phyloP scores from a whole-genome alignment of 805 yeast species.

The Metschnikowia koreensis region DNA sequence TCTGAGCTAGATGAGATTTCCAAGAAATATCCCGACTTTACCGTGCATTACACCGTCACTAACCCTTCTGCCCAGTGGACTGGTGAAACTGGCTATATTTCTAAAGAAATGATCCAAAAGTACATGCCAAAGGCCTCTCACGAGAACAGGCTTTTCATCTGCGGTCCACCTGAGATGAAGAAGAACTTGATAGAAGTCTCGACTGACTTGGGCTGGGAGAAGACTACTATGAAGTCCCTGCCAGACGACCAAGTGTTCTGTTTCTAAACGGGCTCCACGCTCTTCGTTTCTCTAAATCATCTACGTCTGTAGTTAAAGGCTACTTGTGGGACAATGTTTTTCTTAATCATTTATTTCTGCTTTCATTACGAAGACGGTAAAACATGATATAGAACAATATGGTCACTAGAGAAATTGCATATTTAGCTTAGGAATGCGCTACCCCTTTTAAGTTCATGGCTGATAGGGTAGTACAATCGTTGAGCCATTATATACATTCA shows the following conservation, averaged over 20 bases:
- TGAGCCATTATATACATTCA: background rate
- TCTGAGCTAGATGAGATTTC: slow-evolving; percentile 72
- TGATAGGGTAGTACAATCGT: background rate
- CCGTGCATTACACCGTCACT: slow-evolving; percentile 57
- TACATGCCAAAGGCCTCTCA: slow-evolving; percentile 50
- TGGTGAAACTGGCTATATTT: slow-evolving; percentile 59
- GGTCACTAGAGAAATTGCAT: background rate
- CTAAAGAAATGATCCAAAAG: slow-evolving; percentile 53
- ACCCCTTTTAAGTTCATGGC: background rate
- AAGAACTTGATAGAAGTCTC: slow-evolving; percentile 48
- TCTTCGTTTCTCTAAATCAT: background rate
- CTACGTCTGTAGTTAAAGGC: slow-evolving; percentile 1
- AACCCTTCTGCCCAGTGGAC: slow-evolving; percentile 52
- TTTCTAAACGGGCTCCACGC: slow-evolving; percentile 30
- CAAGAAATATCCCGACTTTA: slow-evolving; percentile 58
- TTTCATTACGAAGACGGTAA: background rate
- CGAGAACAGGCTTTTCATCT: slow-evolving; percentile 59
- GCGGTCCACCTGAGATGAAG: slow-evolving; percentile 77
- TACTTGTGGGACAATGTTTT: background rate
- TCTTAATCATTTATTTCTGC: background rate
- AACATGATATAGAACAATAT: background rate
- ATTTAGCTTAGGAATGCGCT: background rate
- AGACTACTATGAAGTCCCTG: slow-evolving; percentile 43
- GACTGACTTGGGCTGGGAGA: slow-evolving; percentile 60
- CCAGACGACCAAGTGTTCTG: slow-evolving; percentile 60